Evolutionary conservation across 352 stramenopile genomes (phyloP), one percentile per base, ranked within the genome.

Genomic region (Pythium aphanidermatum): DNA sequence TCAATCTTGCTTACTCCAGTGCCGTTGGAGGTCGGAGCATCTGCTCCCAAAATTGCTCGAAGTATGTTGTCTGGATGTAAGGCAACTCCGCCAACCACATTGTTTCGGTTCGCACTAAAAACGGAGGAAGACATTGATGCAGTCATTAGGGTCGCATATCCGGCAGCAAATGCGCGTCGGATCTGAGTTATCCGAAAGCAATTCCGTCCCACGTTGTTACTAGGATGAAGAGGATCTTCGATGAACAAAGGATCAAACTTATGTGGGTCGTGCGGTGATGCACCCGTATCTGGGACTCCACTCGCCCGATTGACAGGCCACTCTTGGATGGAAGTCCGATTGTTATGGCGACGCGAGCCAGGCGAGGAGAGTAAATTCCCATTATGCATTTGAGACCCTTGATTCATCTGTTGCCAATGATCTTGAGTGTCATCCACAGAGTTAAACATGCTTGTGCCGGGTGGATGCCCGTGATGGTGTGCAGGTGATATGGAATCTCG

Each of bases 151-250:
- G 74, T 80, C 27, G 74, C 60, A 46, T 88, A 81, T 34, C 77
- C 82, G n/a, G 70, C 64, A 10, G 78, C 73, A 24, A 93, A 87
- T 4, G 82, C 76, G 0, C 82, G 74, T 11, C 82, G 73, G 25
- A 96, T 93, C 47, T 95, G 75, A 46, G 81, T 90, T 58, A 98
- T 98, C 34, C 95, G 83, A 59, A 98, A 98, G 35, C 92, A 92
- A 60, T 98, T 98, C 38, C 95, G 70, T 13, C 92, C 92, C 21
- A 98, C 92, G 54, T 98, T 98, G 68, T 98, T 98, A 44, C 80
- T 92, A 8, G 83, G 67, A 20, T 81, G 88, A 14, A 98, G 59
- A 4, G 92, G 95, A 59, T 98, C 95, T 60, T 98, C 92, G 33
- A 98, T 96, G 71, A 95, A 98, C 6, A 97, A 67, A 0, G 91